These are phyloP conservation scores for Leccinellum albellum DNA, from an alignment of 768 basidiomycete species.

Conservation along the genomic window DNA sequence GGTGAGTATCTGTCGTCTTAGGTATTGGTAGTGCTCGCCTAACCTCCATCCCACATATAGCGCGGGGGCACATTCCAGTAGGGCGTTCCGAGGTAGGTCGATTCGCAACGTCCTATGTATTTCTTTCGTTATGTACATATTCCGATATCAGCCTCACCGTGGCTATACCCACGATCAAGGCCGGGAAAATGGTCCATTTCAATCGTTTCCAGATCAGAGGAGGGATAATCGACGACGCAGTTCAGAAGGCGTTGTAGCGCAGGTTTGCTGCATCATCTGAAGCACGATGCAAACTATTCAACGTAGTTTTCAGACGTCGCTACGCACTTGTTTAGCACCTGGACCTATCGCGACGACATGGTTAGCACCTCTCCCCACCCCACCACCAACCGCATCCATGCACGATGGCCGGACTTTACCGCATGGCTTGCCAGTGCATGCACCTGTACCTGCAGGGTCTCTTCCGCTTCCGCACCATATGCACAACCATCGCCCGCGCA, in stretches of 20 bases:
- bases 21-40: not conserved
- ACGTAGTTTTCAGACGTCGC: not conserved
- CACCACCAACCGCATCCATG: conserved; percentile 13
- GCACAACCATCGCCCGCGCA: conserved; percentile 1
- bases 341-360: conserved; percentile 13
- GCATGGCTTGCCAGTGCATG: conserved; percentile 8
- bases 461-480: conserved; percentile 6
- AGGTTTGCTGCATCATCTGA: conserved; percentile 15
- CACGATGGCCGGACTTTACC: conserved; percentile 7
- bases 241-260: conserved; percentile 15
- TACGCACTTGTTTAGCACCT: conserved; percentile 6
- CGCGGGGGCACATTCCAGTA: conserved; percentile 1
- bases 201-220: conserved; percentile 3
- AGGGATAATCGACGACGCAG: conserved; percentile 8
- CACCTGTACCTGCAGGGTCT: conserved; percentile 5
- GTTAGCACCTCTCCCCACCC: conserved; percentile 19
- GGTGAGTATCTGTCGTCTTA: not conserved
- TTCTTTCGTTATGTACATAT: not conserved
- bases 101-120: not conserved
- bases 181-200: conserved; percentile 4
- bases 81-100: conserved; percentile 11
- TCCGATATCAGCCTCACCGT: conserved; percentile 3
- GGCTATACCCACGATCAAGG: not conserved
- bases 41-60: not conserved
- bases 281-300: not conserved